Conservation (phyloP, 2,329 filamentous ascomycete genomes). For the Sordariomycetes sp. region DNA sequence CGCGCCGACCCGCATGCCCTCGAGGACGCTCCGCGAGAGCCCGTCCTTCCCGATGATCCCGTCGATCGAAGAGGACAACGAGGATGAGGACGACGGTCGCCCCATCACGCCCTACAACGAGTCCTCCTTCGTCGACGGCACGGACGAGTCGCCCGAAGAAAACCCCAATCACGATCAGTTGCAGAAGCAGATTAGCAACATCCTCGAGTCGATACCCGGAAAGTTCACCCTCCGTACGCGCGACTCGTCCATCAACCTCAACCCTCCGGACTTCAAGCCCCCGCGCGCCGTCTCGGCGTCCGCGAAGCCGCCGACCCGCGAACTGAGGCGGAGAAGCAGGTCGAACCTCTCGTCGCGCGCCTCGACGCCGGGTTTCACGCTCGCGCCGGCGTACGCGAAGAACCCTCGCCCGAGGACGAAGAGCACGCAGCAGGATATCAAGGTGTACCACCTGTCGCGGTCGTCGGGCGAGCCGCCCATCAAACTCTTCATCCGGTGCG, state of each 20-base stretch:
- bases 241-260: constrained; percentile 34
- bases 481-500: constrained; percentile 85
- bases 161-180: constrained; percentile 48
- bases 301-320: constrained; percentile 25
- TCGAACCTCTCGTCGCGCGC: constrained; percentile 42
- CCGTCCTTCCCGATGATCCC: constrained; percentile 2
- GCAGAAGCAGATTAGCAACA: constrained; percentile 67
- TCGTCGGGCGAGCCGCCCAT: constrained; percentile 77
- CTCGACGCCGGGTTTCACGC: constrained; percentile 52
- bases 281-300: constrained; percentile 17
- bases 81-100: constrained; percentile 3
- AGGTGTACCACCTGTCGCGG: constrained; percentile 81
- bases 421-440: constrained; percentile 56
- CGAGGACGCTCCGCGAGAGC: constrained; percentile 4
- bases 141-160: constrained; percentile 23
- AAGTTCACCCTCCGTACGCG: constrained; percentile 61
- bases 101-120: constrained; percentile 1
- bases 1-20: constrained; percentile 3
- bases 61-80: constrained; percentile 3
- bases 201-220: constrained; percentile 64
- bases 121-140: constrained; percentile 28
- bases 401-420: constrained; percentile 27
- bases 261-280: constrained; percentile 42
- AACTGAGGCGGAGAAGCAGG: constrained; percentile 31
- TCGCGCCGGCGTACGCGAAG: constrained; percentile 46